Conservation (phyloP, 1,284 basidiomycete species). For the Naganishia cerealis region DNA sequence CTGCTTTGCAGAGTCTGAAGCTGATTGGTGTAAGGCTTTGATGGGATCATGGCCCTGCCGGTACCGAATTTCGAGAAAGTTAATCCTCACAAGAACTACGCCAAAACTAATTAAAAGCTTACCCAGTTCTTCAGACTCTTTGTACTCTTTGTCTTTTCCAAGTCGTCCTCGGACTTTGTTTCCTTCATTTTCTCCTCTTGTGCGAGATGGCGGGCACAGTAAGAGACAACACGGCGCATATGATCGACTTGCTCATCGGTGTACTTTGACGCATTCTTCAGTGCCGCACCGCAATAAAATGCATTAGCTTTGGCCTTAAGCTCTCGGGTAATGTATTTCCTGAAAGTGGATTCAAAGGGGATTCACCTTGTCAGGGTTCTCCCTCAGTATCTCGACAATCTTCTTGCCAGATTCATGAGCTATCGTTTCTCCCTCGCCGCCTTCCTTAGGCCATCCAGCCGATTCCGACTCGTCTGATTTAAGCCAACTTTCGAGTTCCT, state of each 20-base stretch:
- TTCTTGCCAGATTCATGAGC: constrained; percentile 50
- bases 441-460: constrained; percentile 47
- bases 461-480: constrained; percentile 46
- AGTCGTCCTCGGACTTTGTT: constrained; percentile 47
- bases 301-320: too few relatives aligned
- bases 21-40: constrained; percentile 39
- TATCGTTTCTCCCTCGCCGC: constrained; percentile 46
- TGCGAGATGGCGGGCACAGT: constrained; percentile 52
- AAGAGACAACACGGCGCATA: constrained; percentile 51
- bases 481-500: constrained; percentile 52
- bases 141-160: constrained; percentile 50
- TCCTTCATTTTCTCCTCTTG: constrained; percentile 52
- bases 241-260: constrained; percentile 51
- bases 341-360: too few relatives aligned
- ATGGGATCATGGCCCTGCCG: constrained; percentile 47
- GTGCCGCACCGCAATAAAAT: too few relatives aligned
- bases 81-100: not conserved
- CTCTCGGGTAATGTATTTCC: too few relatives aligned
- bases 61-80: not conserved
- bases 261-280: constrained; percentile 48
- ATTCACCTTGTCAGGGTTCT: constrained; percentile 48
- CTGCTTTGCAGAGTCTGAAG: constrained; percentile 33
- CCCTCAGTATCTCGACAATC: constrained; percentile 51
- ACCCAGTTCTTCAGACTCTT: constrained; percentile 52
- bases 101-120: constrained; percentile 22